Conservation (phyloP, 148 eudicot genomes). For the Nepenthes mirabilis region DNA sequence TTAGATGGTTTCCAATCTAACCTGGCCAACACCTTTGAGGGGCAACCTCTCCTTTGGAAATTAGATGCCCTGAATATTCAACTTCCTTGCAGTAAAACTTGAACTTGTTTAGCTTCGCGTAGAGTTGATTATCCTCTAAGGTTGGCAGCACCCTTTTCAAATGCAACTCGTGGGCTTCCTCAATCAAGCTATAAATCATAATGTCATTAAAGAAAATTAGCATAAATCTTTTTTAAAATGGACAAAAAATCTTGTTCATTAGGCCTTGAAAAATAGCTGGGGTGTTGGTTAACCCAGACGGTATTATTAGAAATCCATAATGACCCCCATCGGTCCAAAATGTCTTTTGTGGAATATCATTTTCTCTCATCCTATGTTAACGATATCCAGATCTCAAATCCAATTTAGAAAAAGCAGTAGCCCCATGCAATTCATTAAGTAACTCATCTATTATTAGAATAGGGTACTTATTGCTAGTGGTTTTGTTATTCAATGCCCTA, state of each 20-base stretch:
- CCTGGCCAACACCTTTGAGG: neutral
- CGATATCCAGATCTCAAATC: conserved; percentile 1
- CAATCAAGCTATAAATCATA: neutral
- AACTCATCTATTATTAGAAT: neutral
- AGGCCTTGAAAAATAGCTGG: neutral
- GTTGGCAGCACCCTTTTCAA: neutral
- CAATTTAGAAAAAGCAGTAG: neutral
- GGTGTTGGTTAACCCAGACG: neutral
- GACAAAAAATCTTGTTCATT: neutral
- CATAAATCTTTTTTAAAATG: neutral
- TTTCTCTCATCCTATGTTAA: neutral
- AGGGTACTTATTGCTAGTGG: neutral
- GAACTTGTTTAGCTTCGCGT: neutral
- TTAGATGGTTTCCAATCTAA: neutral
- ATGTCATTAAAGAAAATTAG: neutral
- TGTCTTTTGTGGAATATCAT: neutral
- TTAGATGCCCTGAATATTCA: neutral
- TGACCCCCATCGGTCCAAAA: neutral
- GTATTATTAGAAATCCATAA: neutral
- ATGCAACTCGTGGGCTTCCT: neutral
- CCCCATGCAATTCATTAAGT: neutral
- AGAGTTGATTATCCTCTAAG: neutral
- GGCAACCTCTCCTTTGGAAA: neutral
- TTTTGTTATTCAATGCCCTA: neutral
- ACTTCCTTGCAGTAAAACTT: neutral